Evolutionary conservation across 257 asterid genomes (phyloP).

Genomic region (Gentiana straminea): DNA sequence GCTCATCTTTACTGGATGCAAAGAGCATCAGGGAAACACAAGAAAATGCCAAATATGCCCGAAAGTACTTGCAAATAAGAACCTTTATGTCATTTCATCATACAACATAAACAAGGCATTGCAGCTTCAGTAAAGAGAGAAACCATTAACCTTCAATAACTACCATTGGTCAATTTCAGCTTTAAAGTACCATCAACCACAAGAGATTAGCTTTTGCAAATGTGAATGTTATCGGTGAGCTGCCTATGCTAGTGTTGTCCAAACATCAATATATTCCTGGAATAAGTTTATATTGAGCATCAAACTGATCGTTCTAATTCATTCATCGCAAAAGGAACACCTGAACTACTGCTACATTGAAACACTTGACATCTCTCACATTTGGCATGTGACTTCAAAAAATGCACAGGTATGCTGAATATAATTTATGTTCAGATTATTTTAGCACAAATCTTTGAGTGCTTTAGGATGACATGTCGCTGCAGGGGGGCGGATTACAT

Average conservation of each 20-base stretch:
- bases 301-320: neutral
- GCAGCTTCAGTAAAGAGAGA: neutral
- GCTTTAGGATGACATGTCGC: slow-evolving; percentile 4
- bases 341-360: neutral
- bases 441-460: neutral
- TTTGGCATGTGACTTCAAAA: neutral
- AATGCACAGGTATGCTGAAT: neutral
- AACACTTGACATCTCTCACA: neutral
- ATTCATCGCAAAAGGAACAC: slow-evolving; percentile 1
- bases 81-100: neutral
- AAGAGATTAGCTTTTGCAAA: too few species aligned
- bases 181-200: neutral
- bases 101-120: neutral
- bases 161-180: neutral
- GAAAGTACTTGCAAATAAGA: neutral
- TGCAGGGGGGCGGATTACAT: neutral
- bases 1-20: slow-evolving; percentile 1
- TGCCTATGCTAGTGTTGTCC: neutral
- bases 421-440: neutral
- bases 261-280: neutral
- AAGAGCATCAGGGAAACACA: neutral
- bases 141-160: neutral
- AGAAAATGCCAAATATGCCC: neutral
- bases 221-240: too few species aligned
- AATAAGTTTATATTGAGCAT: slow-evolving; percentile 1